phyloP scores from a whole-genome alignment of 768 basidiomycete genomes.

The Phlebiopsis gigantea region DNA sequence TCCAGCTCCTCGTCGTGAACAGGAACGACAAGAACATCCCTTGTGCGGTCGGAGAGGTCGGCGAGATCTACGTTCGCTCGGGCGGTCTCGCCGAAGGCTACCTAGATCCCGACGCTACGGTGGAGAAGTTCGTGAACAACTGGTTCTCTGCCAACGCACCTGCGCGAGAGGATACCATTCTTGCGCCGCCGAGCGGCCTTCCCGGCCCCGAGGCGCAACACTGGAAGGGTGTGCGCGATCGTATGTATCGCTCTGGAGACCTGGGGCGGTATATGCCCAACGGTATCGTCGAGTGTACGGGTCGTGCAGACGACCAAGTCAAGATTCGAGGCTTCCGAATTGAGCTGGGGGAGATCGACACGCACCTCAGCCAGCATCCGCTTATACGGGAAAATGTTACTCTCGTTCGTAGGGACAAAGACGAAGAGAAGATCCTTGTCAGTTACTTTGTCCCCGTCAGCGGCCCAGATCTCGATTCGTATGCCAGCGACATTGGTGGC shows the following conservation, averaged over 20 bases:
- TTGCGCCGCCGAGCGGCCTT: slow-evolving; percentile 44
- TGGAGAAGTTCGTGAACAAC: slow-evolving; percentile 90
- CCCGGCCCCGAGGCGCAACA: slow-evolving; percentile 70
- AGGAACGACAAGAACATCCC: slow-evolving; percentile 76
- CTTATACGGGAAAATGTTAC: slow-evolving; percentile 98
- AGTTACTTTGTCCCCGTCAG: slow-evolving; percentile 94
- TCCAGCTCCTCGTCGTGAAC: slow-evolving; percentile 96
- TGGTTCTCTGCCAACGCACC: slow-evolving; percentile 67
- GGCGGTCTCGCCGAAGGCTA: slow-evolving; percentile 97
- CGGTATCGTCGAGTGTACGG: slow-evolving; percentile 94
- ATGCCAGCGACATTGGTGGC: slow-evolving; percentile 59
- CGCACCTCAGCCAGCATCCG: slow-evolving; percentile 88
- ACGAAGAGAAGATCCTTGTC: slow-evolving; percentile 98
- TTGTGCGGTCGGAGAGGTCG: slow-evolving; percentile 94
- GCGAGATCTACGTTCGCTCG: slow-evolving; percentile 97
- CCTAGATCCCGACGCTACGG: slow-evolving; percentile 72
- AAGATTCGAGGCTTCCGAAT: slow-evolving; percentile 99
- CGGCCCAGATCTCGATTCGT: slow-evolving; percentile 57
- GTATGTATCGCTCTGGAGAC: slow-evolving; percentile 98
- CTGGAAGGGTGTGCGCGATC: slow-evolving; percentile 94
- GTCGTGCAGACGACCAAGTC: slow-evolving; percentile 96
- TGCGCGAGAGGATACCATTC: slow-evolving; percentile 65
- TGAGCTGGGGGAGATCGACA: slow-evolving; percentile 97
- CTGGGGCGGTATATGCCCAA: slow-evolving; percentile 90
- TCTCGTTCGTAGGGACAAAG: slow-evolving; percentile 92